Percentiles rank a stretch among this genome's conserved stretches.
phyloP scores from a whole-genome alignment of 306 rosid species.

The Ormosia semicastrata region DNA sequence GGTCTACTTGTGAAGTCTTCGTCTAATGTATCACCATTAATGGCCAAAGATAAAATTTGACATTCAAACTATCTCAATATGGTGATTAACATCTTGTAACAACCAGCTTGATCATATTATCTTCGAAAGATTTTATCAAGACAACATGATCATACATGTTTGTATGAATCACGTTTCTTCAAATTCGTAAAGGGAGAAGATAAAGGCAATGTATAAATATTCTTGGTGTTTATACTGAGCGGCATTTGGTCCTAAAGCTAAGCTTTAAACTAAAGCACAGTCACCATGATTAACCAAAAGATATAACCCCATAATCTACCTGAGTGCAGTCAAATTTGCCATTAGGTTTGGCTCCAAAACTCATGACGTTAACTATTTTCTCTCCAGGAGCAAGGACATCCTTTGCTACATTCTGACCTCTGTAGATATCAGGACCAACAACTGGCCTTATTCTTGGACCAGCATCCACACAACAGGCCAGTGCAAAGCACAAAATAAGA shows the following conservation, averaged over 20 bases:
- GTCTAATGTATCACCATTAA: background rate
- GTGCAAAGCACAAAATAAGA: conserved; percentile 25
- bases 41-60: background rate
- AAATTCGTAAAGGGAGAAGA: background rate
- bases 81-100: background rate
- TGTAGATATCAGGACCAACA: conserved; percentile 37
- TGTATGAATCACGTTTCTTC: background rate
- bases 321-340: conserved; percentile 57
- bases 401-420: conserved; percentile 22
- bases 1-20: background rate
- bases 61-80: background rate
- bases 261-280: background rate
- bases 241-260: background rate
- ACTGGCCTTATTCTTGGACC: background rate
- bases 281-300: conserved; percentile 3
- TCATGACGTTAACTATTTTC: conserved; percentile 48
- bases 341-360: conserved; percentile 57
- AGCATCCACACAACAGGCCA: conserved; percentile 26
- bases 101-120: background rate
- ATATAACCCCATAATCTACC: conserved; percentile 37
- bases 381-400: conserved; percentile 41
- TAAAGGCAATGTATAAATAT: background rate
- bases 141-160: background rate
- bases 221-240: background rate
- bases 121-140: background rate